A percentile compares a stretch with the other conserved stretches of the same genome.
These are phyloP conservation scores for Gaillardinia entomophila DNA, from an alignment of 805 yeast species.

Conservation along the genomic window DNA sequence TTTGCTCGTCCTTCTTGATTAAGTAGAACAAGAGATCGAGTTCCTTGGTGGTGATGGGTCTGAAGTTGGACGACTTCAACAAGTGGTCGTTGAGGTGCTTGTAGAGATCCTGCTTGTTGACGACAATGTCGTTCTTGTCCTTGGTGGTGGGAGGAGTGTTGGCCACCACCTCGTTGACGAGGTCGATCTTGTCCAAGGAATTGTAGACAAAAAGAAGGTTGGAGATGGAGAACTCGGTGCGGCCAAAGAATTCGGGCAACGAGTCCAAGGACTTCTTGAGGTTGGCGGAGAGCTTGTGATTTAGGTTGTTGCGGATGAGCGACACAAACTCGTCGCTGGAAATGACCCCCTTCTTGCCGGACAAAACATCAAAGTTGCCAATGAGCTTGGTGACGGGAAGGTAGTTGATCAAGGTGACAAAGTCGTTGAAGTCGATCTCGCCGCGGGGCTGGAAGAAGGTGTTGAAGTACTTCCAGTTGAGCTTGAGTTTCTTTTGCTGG, in stretches of 20 bases:
- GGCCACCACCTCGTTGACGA: constrained; percentile 41
- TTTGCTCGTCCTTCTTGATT: constrained; percentile 29
- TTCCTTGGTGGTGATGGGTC: constrained; percentile 34
- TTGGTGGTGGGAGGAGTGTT: constrained; percentile 38
- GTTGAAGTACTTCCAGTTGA: constrained; percentile 39
- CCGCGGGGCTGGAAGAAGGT: constrained; percentile 36
- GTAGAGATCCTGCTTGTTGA: constrained; percentile 36
- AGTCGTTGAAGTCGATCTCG: constrained; percentile 30
- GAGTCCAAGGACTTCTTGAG: constrained; percentile 28
- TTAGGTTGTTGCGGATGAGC: constrained; percentile 30
- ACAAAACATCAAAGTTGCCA: constrained; percentile 35
- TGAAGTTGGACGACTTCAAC: constrained; percentile 38
- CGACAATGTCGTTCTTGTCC: constrained; percentile 36
- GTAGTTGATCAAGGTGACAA: constrained; percentile 34
- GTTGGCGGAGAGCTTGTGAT: constrained; percentile 34
- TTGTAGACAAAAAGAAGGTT: constrained; percentile 36
- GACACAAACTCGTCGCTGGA: constrained; percentile 23
- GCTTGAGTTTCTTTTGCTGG: constrained; percentile 34
- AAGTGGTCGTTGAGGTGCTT: constrained; percentile 38
- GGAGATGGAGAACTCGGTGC: constrained; percentile 27
- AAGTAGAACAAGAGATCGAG: constrained; percentile 36
- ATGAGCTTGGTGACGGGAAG: constrained; percentile 42
- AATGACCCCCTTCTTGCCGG: constrained; percentile 26
- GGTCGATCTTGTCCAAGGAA: constrained; percentile 35
- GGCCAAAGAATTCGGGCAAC: constrained; percentile 31